Base-by-base conservation (phyloP, 108 stramenopile genomes). In the Seminavis robusta region DNA sequence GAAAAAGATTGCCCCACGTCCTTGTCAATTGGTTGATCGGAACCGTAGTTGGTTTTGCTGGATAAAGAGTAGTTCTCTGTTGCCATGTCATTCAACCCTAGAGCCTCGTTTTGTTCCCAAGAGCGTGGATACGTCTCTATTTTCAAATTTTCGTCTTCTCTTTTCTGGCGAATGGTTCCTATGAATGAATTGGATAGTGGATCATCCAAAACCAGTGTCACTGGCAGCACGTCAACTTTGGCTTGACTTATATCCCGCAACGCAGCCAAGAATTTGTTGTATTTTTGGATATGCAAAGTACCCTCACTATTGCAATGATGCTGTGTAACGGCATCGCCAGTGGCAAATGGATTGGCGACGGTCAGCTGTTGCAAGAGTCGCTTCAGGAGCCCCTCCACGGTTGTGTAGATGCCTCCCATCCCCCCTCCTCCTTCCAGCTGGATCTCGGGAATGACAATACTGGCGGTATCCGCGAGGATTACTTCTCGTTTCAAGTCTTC, bases 101-200 rank as follows among this genome's bases (percentile, higher is more conserved):
- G 62, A 6, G 8, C 19, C 44, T 90, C 80, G 44, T 90, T 75
- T 53, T 86, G 77, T 50, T 83, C 82, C 20, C 65, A 21, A 13
- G 71, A 65, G 1, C 88, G 67, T 36, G 54, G 46, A 53, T 65
- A 90, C 29, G 75, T 59, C 43, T 73, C 69, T n/a, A 83, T 43
- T 9, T 49, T 33, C 40, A 89, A 44, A 30, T 56, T 56, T 56
- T 46, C 42, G 11, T 69, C 64, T 20, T 67, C 69, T 27, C 46
- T 69, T 38, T 73, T 71, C 16, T 48, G 39, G 8, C 47, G 55
- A 4, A 50, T 30, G 2, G 83, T 79, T 23, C 82, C 84, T 8
- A 96, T 61, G 64, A 88, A 96, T n/a, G 88, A 89, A 69, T 95
- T 95, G 8, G 86, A 87, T 31, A 96, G 59, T 8, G 97, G 93